Evolutionary conservation across 495 filamentous ascomycete species (phyloP), one percentile per base, ranked within the genome.

Genomic region (Trichoderma gamsii): DNA sequence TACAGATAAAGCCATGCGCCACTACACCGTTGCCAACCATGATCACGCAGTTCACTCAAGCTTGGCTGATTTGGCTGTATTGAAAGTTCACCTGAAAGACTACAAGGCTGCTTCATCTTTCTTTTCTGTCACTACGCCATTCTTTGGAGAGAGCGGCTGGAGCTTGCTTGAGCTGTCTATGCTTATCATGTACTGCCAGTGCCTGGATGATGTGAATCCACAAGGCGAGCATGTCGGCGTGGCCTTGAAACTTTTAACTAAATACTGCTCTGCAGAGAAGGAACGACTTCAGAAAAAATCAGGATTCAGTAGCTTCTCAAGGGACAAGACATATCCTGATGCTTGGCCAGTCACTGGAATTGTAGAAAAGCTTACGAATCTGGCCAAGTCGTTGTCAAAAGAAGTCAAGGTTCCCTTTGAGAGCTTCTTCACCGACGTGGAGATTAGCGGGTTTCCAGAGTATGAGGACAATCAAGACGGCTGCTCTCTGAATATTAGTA

Each of bases 111-210:
- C 94, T 15, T 89, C 91, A 2, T 86, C 83, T 3, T 93, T 91
- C 72, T 93, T 98, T 74, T 86, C 88, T 72, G 83, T 87, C n/a
- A 85, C 93, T 67, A 89, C 90, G 9, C 89, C 92, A 2, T 90
- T 92, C 71, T 97, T 95, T 73, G 90, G 88, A 0, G 89, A 89
- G 64, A 87, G 85, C 70, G 84, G 88, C 18, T 99, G 95, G 95
- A 86, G 82, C 52, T 77, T 89, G 5, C 80, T 97, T 15, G 92
- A 97, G 73, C 83, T 90, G 13, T 87, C 86, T 2, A 90, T 97
- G 85, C 81, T 99, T 35, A 84, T 91, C 64, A 88, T 97, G 83
- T 92, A 96, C 75, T 88, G 92, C 4, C 85, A 85, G 44, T 97
- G 92, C 77, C 82, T 98, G 64, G 90, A 92, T 73, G 82, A 91